These are phyloP conservation scores for Nectriaceae sp. DNA, from an alignment of 2,329 filamentous ascomycete species.

Conservation along the genomic window DNA sequence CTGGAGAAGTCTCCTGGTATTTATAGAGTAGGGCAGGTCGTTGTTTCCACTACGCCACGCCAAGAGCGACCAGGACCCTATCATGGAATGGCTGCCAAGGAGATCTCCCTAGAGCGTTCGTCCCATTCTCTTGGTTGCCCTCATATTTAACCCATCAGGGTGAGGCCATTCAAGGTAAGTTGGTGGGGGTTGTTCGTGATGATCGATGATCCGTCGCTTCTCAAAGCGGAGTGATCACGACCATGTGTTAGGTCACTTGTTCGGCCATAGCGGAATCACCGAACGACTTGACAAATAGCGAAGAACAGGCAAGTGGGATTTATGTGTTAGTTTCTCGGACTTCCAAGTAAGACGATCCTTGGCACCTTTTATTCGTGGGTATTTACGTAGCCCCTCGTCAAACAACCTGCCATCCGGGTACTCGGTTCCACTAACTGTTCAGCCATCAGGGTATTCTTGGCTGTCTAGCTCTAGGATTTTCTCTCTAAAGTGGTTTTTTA, in stretches of 20 bases:
- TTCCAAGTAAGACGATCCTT: neutral
- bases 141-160: no score
- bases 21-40: neutral
- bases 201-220: slow-evolving; percentile 1
- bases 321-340: neutral
- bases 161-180: neutral
- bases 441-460: slow-evolving; percentile 26
- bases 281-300: slow-evolving; percentile 13
- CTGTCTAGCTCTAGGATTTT: slow-evolving; percentile 4
- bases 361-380: slow-evolving; percentile 2
- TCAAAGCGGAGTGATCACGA: neutral
- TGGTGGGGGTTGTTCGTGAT: neutral
- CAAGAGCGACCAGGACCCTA: no score
- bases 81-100: neutral
- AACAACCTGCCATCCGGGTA: slow-evolving; percentile 26
- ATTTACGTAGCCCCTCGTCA: neutral
- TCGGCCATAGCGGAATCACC: slow-evolving; percentile 2
- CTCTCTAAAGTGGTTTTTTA: neutral
- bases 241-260: neutral
- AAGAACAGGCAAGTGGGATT: rapidly evolving
- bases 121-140: no score
- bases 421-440: slow-evolving; percentile 14
- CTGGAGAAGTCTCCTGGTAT: neutral
- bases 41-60: neutral
- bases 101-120: no score